Evolutionary conservation across 352 stramenopile species (phyloP), one percentile per base, ranked within the genome.

Genomic region (Phytophthora colocasiae): DNA sequence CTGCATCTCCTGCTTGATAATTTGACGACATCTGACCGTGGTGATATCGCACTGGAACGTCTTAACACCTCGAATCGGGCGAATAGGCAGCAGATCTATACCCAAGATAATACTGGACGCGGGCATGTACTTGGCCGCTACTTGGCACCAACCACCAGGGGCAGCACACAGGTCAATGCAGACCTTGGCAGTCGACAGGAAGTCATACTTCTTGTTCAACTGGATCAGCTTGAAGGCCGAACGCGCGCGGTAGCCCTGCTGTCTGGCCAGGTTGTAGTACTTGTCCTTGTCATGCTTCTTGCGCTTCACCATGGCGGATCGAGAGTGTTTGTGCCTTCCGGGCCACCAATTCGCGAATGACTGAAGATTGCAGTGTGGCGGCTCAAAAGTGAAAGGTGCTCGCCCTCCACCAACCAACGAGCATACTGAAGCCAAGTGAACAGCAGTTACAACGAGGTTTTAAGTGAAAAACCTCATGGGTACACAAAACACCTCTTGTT

Each of bases 201-300:
- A 97, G 66, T 98, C 90, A 92, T 99, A 99, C 85, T 99, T 99
- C 73, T 98, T 98, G 87, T 99, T 99, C 52, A 99, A 97, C 83
- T 98, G 94, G 74, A 99, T 98, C 36, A 99, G 89, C 89, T 99
- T 99, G 87, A 99, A 99, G 19, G 98, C 98, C 6, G 97, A 98
- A 51, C 98, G 96, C 24, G 97, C 97, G 71, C 98, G 93, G 80
- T 99, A 99, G 15, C 98, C 98, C 87, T 99, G 97, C 81, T 99
- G 97, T 50, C 98, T 97, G 10, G 97, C 97, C 54, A 99, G 79
- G 74, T 98, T 97, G 81, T 99, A 99, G 84, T 99, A 99, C 80
- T 99, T 99, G 83, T 99, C 98, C 81, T 98, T 98, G 73, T 99
- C 96, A 81, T 96, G 90, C 89, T 99, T 99, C 77, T 98, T 99